Percentiles rank a stretch among this genome's conserved stretches.
Conservation (phyloP, 179 eudicot species). For the Carnegiea gigantea region DNA sequence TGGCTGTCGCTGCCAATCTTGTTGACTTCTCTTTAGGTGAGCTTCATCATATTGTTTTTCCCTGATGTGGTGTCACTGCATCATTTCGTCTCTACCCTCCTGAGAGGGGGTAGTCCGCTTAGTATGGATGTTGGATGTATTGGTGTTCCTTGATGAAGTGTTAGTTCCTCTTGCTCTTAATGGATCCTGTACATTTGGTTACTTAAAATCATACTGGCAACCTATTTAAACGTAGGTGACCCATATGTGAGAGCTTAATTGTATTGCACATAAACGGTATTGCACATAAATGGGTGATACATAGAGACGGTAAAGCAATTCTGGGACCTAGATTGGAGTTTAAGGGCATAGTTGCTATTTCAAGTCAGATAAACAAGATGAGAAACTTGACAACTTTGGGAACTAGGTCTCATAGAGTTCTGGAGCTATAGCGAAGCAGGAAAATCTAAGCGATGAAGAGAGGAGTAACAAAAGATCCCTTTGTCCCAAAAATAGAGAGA, state of each 20-base stretch:
- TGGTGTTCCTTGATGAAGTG: neutral
- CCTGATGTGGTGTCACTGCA: neutral
- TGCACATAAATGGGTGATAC: neutral
- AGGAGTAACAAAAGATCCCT: too few species aligned
- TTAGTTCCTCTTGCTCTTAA: neutral
- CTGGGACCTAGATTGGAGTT: neutral
- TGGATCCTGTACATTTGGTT: neutral
- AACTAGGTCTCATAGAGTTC: neutral
- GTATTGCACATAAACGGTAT: neutral
- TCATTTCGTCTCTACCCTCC: slow-evolving; percentile 12
- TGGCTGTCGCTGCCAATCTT: slow-evolving; percentile 85
- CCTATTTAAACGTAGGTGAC: neutral
- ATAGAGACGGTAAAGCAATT: neutral
- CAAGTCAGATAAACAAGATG: neutral
- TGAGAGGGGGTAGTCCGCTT: neutral
- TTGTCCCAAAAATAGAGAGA: too few species aligned
- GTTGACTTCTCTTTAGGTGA: slow-evolving; percentile 89
- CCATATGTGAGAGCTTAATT: neutral
- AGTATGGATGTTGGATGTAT: neutral
- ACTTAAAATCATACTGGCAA: neutral
- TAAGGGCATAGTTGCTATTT: neutral
- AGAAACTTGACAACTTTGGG: neutral
- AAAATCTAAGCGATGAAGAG: neutral
- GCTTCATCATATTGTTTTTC: slow-evolving; percentile 18
- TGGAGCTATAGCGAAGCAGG: neutral